A percentile compares a stretch with the other conserved stretches of the same genome.
phyloP scores from a whole-genome alignment of 192 early-diverging fungal species.

The Gonapodya sp. region DNA sequence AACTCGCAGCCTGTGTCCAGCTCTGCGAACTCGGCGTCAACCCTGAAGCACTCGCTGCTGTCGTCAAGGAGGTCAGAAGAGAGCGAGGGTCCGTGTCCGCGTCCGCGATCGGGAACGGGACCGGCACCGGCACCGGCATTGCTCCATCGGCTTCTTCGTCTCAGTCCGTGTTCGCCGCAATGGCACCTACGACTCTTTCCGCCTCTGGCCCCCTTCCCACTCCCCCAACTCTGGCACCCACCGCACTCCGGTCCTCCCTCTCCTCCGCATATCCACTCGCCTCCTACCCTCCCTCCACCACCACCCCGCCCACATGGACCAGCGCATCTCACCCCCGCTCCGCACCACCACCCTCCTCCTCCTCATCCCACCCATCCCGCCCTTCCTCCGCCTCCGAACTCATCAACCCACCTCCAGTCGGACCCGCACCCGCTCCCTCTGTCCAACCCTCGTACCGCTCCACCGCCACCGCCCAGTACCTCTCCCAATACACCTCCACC shows the following conservation, averaged over 20 bases:
- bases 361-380: neutral
- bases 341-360: neutral
- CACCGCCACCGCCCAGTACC: too few relatives aligned
- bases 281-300: neutral
- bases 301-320: neutral
- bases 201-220: conserved; percentile 4
- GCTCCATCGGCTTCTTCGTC: neutral
- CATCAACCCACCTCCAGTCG: too few relatives aligned
- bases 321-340: neutral
- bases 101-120: neutral
- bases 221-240: neutral
- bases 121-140: neutral
- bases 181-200: neutral
- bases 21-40: conserved; percentile 6
- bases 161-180: neutral
- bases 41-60: conserved; percentile 4
- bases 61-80: neutral
- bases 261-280: neutral
- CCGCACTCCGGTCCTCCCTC: neutral
- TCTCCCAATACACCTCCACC: too few relatives aligned
- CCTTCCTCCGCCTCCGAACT: too few relatives aligned
- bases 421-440: too few relatives aligned
- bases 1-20: neutral
- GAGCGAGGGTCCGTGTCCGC: neutral
- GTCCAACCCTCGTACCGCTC: too few relatives aligned